phyloP scores from a whole-genome alignment of 2,329 filamentous ascomycete genomes.

The Aspergillus sp. region DNA sequence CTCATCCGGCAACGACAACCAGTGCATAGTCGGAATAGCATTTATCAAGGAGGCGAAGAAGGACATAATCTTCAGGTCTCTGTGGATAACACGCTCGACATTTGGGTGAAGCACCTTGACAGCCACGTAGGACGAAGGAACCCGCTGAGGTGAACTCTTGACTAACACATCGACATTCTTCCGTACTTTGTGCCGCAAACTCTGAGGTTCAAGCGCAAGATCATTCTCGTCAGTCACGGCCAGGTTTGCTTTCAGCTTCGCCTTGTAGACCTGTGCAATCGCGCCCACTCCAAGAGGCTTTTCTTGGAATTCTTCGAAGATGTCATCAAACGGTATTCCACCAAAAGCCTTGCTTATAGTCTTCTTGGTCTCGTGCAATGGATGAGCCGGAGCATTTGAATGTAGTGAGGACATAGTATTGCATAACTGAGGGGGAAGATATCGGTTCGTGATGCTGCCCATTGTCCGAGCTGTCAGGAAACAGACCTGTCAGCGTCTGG shows the following conservation, averaged over 20 bases:
- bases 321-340: constrained; percentile 75
- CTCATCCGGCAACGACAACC: constrained; percentile 93
- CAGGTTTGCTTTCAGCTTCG: constrained; percentile 78
- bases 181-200: constrained; percentile 64
- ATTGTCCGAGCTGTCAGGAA: constrained; percentile 73
- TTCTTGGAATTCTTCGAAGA: constrained; percentile 94
- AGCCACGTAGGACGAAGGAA: constrained; percentile 88
- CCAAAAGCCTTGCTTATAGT: constrained; percentile 80
- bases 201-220: constrained; percentile 47
- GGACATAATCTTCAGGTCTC: constrained; percentile 88
- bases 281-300: constrained; percentile 86
- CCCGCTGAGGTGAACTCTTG: constrained; percentile 77
- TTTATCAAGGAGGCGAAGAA: constrained; percentile 86
- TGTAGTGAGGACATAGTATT: constrained; percentile 90
- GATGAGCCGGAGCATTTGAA: constrained; percentile 90
- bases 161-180: constrained; percentile 81
- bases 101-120: constrained; percentile 93
- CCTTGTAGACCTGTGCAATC: constrained; percentile 96
- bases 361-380: constrained; percentile 69
- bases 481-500: constrained; percentile 1
- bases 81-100: constrained; percentile 83
- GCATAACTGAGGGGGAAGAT: constrained; percentile 96
- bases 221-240: constrained; percentile 59
- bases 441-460: constrained; percentile 92
- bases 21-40: constrained; percentile 87